These are phyloP conservation scores for Choricystis sp. DNA, from an alignment of 139 green algal species.

Conservation along the genomic window DNA sequence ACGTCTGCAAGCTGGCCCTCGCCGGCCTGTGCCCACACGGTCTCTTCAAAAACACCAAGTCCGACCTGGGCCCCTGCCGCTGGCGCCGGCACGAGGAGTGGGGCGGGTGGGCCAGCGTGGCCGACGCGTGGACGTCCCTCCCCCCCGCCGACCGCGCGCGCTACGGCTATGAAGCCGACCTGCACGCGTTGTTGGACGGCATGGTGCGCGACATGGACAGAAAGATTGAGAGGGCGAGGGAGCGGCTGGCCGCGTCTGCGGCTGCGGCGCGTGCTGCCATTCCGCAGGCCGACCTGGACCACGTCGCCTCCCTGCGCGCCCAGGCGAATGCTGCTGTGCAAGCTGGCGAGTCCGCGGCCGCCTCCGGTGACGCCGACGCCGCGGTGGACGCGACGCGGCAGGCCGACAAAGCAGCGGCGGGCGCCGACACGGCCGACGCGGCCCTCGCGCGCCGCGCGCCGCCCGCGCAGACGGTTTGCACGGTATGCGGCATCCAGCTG, in stretches of 20 bases:
- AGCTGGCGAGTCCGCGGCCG: background rate
- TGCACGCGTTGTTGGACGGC: slow-evolving; percentile 44
- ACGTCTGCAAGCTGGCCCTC: slow-evolving; percentile 67
- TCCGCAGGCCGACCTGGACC: slow-evolving; percentile 29
- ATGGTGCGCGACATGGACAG: slow-evolving; percentile 68
- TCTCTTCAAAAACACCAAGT: slow-evolving; percentile 74
- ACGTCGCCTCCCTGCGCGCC: slow-evolving; percentile 39
- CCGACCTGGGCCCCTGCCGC: slow-evolving; percentile 55
- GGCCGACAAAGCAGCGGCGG: background rate
- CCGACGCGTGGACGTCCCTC: slow-evolving; percentile 42
- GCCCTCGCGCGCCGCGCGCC: too few relatives aligned
- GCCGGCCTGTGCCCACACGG: slow-evolving; percentile 55
- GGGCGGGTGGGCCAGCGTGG: slow-evolving; percentile 42
- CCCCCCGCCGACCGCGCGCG: slow-evolving; percentile 14
- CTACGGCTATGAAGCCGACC: slow-evolving; percentile 46
- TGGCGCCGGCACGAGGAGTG: slow-evolving; percentile 60
- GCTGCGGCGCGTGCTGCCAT: slow-evolving; percentile 26
- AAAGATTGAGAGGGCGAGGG: slow-evolving; percentile 59
- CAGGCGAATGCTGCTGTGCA: slow-evolving; percentile 23
- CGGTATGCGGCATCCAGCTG: background rate
- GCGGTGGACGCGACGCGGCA: background rate
- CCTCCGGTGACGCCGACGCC: background rate
- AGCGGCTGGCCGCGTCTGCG: slow-evolving; percentile 46
- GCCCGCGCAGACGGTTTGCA: background rate
- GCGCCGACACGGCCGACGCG: too few relatives aligned